Evolutionary conservation across 495 filamentous ascomycete genomes (phyloP).

Genomic region (Pseudotulostoma volvatum): DNA sequence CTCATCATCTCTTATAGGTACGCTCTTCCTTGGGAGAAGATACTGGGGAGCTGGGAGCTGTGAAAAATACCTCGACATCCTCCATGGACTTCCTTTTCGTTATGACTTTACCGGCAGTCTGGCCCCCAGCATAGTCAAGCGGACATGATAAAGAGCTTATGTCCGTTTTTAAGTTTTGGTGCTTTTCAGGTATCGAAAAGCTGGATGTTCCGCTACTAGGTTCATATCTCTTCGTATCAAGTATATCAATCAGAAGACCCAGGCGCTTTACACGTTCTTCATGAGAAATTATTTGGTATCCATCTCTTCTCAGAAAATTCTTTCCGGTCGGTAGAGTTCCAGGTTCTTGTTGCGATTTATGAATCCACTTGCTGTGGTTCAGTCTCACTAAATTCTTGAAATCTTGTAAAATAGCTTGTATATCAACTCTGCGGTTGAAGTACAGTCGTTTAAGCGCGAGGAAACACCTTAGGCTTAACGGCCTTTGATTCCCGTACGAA

Average conservation of each 20-base stretch:
- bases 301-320: slow-evolving; percentile 1
- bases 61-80: slow-evolving; percentile 22
- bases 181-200: no score
- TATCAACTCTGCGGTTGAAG: slow-evolving; percentile 2
- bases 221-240: not conserved
- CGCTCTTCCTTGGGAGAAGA: slow-evolving; percentile 6
- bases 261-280: slow-evolving; percentile 2
- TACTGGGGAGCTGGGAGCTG: slow-evolving; percentile 24
- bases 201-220: no score
- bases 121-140: no score
- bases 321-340: slow-evolving; percentile 3
- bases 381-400: not conserved
- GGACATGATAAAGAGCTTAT: no score
- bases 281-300: not conserved
- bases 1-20: no score
- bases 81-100: slow-evolving; percentile 10
- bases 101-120: no score
- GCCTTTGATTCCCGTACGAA: slow-evolving; percentile 1
- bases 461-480: slow-evolving; percentile 1
- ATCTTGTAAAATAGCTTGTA: slow-evolving; percentile 2
- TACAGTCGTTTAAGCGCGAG: slow-evolving; percentile 2
- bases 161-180: no score
- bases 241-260: not conserved
- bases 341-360: slow-evolving; percentile 3
- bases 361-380: slow-evolving; percentile 1